Evolutionary conservation across 495 filamentous ascomycete genomes (phyloP).

Genomic region (Penicillium verhagenii): DNA sequence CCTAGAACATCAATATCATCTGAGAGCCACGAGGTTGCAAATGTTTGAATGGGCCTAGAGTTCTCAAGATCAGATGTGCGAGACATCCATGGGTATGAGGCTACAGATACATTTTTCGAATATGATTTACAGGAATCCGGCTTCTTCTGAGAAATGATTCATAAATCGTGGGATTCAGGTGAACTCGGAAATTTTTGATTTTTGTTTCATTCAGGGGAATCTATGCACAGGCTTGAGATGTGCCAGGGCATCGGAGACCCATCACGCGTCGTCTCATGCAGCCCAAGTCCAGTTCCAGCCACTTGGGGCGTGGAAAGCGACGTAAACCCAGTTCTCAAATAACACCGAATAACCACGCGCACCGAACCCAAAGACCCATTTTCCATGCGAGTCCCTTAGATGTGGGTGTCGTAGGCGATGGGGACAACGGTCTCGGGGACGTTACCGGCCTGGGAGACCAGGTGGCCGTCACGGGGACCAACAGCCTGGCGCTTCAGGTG

Average conservation of each 20-base stretch:
- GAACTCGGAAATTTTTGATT: constrained; percentile 46
- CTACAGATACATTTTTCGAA: too few species aligned
- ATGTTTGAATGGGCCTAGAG: too few species aligned
- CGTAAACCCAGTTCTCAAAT: constrained; percentile 37
- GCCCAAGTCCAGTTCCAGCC: constrained; percentile 35
- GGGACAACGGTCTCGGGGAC: constrained; percentile 87
- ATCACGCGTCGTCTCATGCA: constrained; percentile 47
- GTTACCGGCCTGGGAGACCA: constrained; percentile 72
- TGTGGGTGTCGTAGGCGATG: constrained; percentile 95
- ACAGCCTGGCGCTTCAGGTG: constrained; percentile 89
- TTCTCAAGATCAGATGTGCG: too few species aligned
- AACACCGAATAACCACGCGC: constrained; percentile 48
- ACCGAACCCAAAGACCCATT: constrained; percentile 31
- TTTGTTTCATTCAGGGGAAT: constrained; percentile 54
- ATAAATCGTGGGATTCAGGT: constrained; percentile 3
- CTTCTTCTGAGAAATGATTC: too few species aligned
- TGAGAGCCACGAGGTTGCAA: too few species aligned
- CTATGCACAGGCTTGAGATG: constrained; percentile 49
- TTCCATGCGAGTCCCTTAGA: constrained; percentile 60
- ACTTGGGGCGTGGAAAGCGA: constrained; percentile 24
- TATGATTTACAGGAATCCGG: too few species aligned
- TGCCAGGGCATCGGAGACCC: constrained; percentile 44
- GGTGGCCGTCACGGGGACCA: constrained; percentile 74
- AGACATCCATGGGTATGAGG: too few species aligned
- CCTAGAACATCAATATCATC: too few species aligned